These are phyloP conservation scores for Heterobasidion occidentale DNA, from an alignment of 1,284 basidiomycete genomes.

Conservation along the genomic window DNA sequence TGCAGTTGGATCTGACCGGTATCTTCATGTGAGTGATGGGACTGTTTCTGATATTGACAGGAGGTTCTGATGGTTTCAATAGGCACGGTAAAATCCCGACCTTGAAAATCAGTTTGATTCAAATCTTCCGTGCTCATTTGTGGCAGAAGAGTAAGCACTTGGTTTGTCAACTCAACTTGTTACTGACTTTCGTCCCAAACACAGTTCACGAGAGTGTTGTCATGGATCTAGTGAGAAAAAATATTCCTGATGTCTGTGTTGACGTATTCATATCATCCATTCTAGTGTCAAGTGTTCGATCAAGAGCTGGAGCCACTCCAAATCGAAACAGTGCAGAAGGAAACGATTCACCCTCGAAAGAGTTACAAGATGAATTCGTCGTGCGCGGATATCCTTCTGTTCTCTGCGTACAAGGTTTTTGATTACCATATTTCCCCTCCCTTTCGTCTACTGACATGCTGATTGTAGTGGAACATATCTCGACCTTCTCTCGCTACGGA, in stretches of 20 bases:
- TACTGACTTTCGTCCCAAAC: constrained; percentile 9
- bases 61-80: constrained; percentile 19
- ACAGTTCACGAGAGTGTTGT: constrained; percentile 84
- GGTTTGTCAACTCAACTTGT: background rate
- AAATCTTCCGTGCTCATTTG: constrained; percentile 99
- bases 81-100: constrained; percentile 99
- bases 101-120: constrained; percentile 95
- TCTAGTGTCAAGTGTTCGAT: constrained; percentile 93
- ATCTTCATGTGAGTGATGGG: constrained; percentile 65
- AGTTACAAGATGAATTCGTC: constrained; percentile 99
- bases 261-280: constrained; percentile 1
- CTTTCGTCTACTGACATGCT: background rate
- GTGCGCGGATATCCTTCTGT: constrained; percentile 93
- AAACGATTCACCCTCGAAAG: constrained; percentile 98
- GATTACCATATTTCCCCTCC: background rate
- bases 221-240: constrained; percentile 80
- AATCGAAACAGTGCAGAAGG: constrained; percentile 99
- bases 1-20: constrained; percentile 95
- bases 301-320: constrained; percentile 97
- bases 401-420: constrained; percentile 83
- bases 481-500: constrained; percentile 95
- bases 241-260: background rate
- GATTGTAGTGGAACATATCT: constrained; percentile 87
- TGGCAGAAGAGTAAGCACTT: constrained; percentile 87
- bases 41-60: background rate